A percentile compares a stretch with the other conserved stretches of the same genome.
Conservation (phyloP, 495 filamentous ascomycete species). For the Hyphodiscus hymeniophilus region DNA sequence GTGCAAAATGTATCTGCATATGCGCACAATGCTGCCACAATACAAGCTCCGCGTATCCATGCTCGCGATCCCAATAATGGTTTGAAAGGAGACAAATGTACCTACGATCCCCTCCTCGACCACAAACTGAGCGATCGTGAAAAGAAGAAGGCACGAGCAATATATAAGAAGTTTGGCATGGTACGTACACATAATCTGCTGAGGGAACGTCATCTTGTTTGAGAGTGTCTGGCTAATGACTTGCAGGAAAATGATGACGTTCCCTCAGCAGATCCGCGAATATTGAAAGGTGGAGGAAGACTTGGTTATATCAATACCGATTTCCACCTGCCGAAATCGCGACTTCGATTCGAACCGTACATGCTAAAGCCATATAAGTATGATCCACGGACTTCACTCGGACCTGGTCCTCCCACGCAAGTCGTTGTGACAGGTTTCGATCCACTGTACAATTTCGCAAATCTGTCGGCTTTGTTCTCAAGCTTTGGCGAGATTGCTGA, state of each 20-base stretch:
- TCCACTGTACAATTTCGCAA: conserved; percentile 70
- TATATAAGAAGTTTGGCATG: conserved; percentile 64
- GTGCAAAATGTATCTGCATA: conserved; percentile 16
- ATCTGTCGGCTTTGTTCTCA: conserved; percentile 72
- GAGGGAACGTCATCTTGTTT: conserved; percentile 48
- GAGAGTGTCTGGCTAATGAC: conserved; percentile 34
- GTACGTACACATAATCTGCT: conserved; percentile 44
- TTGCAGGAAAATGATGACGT: conserved; percentile 54
- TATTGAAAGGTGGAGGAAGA: conserved; percentile 36
- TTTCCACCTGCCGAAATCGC: conserved; percentile 65
- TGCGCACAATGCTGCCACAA: conserved; percentile 39
- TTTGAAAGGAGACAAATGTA: conserved; percentile 58
- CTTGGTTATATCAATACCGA: conserved; percentile 52
- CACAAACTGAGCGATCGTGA: conserved; percentile 49
- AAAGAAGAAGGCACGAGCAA: conserved; percentile 57
- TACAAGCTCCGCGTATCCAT: conserved; percentile 40
- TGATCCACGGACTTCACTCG: conserved; percentile 72
- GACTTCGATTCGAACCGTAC: conserved; percentile 70
- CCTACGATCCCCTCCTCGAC: conserved; percentile 70
- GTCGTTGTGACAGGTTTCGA: conserved; percentile 92
- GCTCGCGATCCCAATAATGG: conserved; percentile 52
- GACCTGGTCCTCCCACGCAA: conserved; percentile 79
- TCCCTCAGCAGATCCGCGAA: conserved; percentile 67
- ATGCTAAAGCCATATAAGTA: conserved; percentile 67
- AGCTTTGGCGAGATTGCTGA: conserved; percentile 83